These are phyloP conservation scores for Solanum paucissectum DNA, from an alignment of 257 asterid genomes.

Conservation along the genomic window DNA sequence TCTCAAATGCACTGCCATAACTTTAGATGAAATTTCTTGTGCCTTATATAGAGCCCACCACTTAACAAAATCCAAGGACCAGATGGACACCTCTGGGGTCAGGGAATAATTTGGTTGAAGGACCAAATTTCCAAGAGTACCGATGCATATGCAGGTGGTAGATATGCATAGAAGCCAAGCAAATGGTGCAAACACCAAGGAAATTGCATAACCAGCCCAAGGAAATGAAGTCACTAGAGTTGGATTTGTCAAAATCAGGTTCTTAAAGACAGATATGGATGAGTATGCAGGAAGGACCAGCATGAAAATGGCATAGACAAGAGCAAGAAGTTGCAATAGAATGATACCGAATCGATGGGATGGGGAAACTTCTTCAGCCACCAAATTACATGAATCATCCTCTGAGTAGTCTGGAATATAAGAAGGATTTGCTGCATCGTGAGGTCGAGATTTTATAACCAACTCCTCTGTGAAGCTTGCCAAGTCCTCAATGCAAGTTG, in stretches of 20 bases:
- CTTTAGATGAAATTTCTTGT: constrained; percentile 58
- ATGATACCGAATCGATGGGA: constrained; percentile 28
- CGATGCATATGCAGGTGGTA: constrained; percentile 43
- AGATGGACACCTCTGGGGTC: constrained; percentile 39
- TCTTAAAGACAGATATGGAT: constrained; percentile 30
- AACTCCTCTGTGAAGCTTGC: constrained; percentile 60
- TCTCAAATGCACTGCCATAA: constrained; percentile 56
- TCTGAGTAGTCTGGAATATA: constrained; percentile 20
- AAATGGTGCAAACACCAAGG: constrained; percentile 43
- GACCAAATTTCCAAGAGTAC: constrained; percentile 54
- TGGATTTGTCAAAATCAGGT: constrained; percentile 15
- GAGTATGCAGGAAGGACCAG: constrained; percentile 50
- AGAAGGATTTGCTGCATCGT: constrained; percentile 7
- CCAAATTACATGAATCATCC: constrained; percentile 23
- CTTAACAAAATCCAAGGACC: constrained; percentile 52
- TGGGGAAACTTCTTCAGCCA: constrained; percentile 38
- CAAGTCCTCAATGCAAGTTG: constrained; percentile 70
- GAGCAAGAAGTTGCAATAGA: constrained; percentile 45
- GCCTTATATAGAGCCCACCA: constrained; percentile 84
- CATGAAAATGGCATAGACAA: constrained; percentile 37
- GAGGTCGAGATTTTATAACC: constrained; percentile 43
- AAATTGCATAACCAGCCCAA: constrained; percentile 24
- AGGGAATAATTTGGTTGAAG: constrained; percentile 64
- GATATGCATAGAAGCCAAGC: constrained; percentile 64
- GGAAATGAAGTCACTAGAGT: constrained; percentile 13